phyloP scores from a whole-genome alignment of 345 rosid species.

The Geranium brycei region DNA sequence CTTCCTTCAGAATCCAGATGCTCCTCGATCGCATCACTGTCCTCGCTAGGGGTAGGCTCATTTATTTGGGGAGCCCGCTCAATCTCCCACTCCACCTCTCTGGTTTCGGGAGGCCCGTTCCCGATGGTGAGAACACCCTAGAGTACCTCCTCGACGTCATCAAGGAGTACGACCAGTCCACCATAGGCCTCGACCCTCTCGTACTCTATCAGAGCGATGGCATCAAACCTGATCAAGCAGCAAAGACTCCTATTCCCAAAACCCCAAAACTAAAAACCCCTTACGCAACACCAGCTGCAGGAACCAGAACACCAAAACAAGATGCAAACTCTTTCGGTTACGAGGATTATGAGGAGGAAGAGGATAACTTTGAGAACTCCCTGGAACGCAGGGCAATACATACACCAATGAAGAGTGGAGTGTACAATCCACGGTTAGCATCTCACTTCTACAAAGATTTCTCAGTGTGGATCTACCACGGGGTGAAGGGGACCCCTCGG shows the following conservation, averaged over 20 bases:
- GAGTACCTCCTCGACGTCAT: constrained; percentile 74
- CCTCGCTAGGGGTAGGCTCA: constrained; percentile 41
- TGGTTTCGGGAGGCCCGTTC: constrained; percentile 55
- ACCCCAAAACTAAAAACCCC: constrained; percentile 13
- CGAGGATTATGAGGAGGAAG: constrained; percentile 18
- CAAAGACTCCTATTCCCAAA: constrained; percentile 31
- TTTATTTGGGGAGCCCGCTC: constrained; percentile 49
- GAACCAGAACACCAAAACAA: background rate
- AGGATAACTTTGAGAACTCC: constrained; percentile 35
- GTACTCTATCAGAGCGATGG: constrained; percentile 47
- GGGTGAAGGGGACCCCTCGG: constrained; percentile 38
- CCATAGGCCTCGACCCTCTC: constrained; percentile 46
- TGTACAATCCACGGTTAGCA: constrained; percentile 32
- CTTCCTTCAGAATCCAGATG: constrained; percentile 43
- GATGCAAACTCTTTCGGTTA: constrained; percentile 15
- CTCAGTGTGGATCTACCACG: constrained; percentile 45
- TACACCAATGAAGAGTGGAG: constrained; percentile 31
- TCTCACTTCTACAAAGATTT: constrained; percentile 60
- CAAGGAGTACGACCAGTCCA: constrained; percentile 60
- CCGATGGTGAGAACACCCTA: constrained; percentile 57
- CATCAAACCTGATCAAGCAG: constrained; percentile 37
- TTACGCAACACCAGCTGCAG: no score
- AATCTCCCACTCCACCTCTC: constrained; percentile 37
- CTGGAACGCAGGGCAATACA: constrained; percentile 27
- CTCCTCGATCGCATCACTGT: constrained; percentile 44